A percentile compares a stretch with the other conserved stretches of the same genome.
Evolutionary conservation across 352 stramenopile species (phyloP).

Genomic region (Phytophthora pini): DNA sequence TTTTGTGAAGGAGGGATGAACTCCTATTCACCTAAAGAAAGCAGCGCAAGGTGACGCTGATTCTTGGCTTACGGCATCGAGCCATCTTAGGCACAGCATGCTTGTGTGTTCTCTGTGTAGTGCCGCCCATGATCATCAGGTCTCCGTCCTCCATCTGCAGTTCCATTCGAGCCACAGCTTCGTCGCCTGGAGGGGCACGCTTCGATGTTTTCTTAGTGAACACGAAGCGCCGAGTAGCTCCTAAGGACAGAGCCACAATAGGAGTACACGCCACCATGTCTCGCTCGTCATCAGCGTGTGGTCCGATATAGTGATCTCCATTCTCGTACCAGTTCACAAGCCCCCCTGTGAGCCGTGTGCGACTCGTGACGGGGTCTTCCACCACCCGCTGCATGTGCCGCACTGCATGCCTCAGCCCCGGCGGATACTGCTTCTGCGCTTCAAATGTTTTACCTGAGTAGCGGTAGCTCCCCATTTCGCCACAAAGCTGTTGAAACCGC

Average conservation of each 20-base stretch:
- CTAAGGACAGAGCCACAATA: slow-evolving; percentile 76
- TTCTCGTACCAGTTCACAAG: slow-evolving; percentile 89
- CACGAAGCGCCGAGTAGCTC: slow-evolving; percentile 72
- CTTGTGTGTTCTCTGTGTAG: slow-evolving; percentile 78
- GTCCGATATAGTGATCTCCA: slow-evolving; percentile 83
- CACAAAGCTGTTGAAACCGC: slow-evolving; percentile 75
- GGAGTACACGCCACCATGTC: slow-evolving; percentile 56
- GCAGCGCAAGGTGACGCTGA: slow-evolving; percentile 63
- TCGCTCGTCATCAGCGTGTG: slow-evolving; percentile 76
- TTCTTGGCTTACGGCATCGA: slow-evolving; percentile 41
- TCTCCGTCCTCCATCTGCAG: slow-evolving; percentile 72
- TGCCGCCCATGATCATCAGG: slow-evolving; percentile 84
- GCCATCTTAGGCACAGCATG: slow-evolving; percentile 84
- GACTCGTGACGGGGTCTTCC: slow-evolving; percentile 30
- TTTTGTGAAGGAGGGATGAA: slow-evolving; percentile 6
- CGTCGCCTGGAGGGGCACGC: slow-evolving; percentile 9
- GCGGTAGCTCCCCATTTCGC: slow-evolving; percentile 48
- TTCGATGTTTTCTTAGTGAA: slow-evolving; percentile 52
- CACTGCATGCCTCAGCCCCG: slow-evolving; percentile 47
- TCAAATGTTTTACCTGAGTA: slow-evolving; percentile 71
- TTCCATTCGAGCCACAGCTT: slow-evolving; percentile 42
- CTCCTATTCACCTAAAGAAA: slow-evolving; percentile 38
- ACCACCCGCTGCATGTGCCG: slow-evolving; percentile 53
- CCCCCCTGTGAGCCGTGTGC: slow-evolving; percentile 47
- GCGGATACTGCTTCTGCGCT: slow-evolving; percentile 49